Conservation (phyloP, 208 protist species). For the Leishmania turanica region DNA sequence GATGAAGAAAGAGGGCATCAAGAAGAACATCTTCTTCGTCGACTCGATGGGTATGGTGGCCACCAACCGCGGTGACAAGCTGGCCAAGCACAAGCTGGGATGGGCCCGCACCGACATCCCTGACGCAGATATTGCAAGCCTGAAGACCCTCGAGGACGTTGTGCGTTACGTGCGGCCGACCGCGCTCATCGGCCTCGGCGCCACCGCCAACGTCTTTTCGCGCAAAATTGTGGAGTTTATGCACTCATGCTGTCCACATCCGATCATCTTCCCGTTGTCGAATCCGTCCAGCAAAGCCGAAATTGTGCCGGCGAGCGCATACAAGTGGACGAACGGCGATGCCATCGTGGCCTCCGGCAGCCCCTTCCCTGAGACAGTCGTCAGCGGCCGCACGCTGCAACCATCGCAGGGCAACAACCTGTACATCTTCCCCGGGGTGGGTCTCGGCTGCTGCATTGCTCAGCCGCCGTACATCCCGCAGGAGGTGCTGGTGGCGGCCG, state of each 20-base stretch:
- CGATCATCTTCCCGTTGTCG: conserved; percentile 97
- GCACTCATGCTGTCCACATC: conserved; percentile 71
- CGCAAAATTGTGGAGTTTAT: conserved; percentile 90
- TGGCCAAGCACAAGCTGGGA: conserved; percentile 86
- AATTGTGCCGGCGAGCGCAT: conserved; percentile 92
- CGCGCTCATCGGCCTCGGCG: conserved; percentile 94
- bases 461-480: conserved; percentile 89
- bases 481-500: conserved; percentile 81
- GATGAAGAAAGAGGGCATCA: conserved; percentile 71
- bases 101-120: conserved; percentile 87
- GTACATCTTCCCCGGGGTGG: conserved; percentile 96
- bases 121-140: conserved; percentile 57
- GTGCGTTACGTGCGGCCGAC: conserved; percentile 94
- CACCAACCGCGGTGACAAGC: conserved; percentile 75
- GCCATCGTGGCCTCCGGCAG: conserved; percentile 96
- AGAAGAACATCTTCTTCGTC: conserved; percentile 86
- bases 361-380: conserved; percentile 92
- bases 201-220: conserved; percentile 91
- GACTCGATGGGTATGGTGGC: conserved; percentile 94
- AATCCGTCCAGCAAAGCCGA: conserved; percentile 93
- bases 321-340: conserved; percentile 92
- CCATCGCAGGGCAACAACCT: conserved; percentile 98
- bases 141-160: conserved; percentile 60
- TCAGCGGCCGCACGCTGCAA: conserved; percentile 78
- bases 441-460: conserved; percentile 83